phyloP scores from a whole-genome alignment of 192 early-diverging fungal genomes.

The Blastocladiella britannica region DNA sequence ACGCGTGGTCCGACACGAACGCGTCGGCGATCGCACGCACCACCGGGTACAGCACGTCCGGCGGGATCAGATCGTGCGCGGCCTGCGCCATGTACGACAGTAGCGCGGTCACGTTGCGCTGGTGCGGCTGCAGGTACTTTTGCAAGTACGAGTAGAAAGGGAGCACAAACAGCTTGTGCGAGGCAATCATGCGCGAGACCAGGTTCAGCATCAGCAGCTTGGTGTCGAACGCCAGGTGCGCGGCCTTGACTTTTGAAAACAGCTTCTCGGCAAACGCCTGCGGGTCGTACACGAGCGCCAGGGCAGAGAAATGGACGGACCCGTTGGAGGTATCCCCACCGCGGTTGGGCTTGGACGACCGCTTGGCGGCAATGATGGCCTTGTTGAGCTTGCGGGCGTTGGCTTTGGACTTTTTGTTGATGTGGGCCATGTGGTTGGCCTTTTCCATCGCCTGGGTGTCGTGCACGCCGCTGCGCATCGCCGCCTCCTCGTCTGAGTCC shows the following conservation, averaged over 20 bases:
- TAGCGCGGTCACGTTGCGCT: slow-evolving; percentile 80
- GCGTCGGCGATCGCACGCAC: slow-evolving; percentile 84
- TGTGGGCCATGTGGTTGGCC: slow-evolving; percentile 52
- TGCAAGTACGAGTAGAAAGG: slow-evolving; percentile 84
- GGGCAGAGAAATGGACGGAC: slow-evolving; percentile 77
- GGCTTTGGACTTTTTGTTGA: slow-evolving; percentile 75
- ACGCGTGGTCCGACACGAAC: slow-evolving; percentile 81
- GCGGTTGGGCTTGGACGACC: slow-evolving; percentile 43
- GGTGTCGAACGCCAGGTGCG: slow-evolving; percentile 27
- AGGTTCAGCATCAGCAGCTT: slow-evolving; percentile 83
- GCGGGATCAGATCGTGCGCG: slow-evolving; percentile 81
- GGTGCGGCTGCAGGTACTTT: slow-evolving; percentile 87
- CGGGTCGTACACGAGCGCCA: slow-evolving; percentile 87
- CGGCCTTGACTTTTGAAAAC: slow-evolving; percentile 50
- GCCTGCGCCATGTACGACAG: slow-evolving; percentile 76
- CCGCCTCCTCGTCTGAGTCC: slow-evolving; percentile 25
- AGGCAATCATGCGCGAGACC: slow-evolving; percentile 79
- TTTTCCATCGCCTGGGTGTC: slow-evolving; percentile 39
- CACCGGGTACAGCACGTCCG: slow-evolving; percentile 69
- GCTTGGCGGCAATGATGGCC: slow-evolving; percentile 27
- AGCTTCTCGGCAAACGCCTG: slow-evolving; percentile 94
- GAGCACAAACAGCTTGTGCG: slow-evolving; percentile 79
- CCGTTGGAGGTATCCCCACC: slow-evolving; percentile 37
- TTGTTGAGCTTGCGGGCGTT: slow-evolving; percentile 55
- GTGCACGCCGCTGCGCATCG: slow-evolving; percentile 4